These are phyloP conservation scores for Volvox africanus DNA, from an alignment of 139 green algal genomes.

Conservation along the genomic window DNA sequence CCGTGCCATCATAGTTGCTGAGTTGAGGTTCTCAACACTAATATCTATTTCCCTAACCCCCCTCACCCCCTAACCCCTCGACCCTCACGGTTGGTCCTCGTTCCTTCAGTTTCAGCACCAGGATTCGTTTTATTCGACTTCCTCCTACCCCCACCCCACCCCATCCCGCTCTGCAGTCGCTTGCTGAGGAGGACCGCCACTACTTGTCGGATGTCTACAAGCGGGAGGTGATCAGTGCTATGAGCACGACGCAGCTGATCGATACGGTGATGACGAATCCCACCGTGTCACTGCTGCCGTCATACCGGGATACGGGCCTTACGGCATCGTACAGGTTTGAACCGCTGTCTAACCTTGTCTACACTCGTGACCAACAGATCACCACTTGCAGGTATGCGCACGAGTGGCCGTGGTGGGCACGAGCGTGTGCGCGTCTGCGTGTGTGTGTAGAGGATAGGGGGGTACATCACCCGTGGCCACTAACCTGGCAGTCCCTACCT, in stretches of 20 bases:
- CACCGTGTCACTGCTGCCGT: slow-evolving; percentile 78
- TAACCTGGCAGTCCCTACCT: no score
- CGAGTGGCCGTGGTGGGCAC: no score
- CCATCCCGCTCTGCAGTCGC: slow-evolving; percentile 42
- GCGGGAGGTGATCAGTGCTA: slow-evolving; percentile 79
- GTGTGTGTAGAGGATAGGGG: no score
- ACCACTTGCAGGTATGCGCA: slow-evolving; percentile 78
- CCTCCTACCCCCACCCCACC: not conserved
- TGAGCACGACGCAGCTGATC: slow-evolving; percentile 91
- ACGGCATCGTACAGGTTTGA: slow-evolving; percentile 91
- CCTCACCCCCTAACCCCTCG: not conserved
- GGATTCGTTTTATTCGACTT: no score
- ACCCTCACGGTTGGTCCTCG: no score
- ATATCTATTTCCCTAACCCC: no score
- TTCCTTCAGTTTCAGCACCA: no score
- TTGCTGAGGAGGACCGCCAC: slow-evolving; percentile 77
- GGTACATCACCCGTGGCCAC: no score
- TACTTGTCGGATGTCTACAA: slow-evolving; percentile 93
- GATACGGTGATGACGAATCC: slow-evolving; percentile 94
- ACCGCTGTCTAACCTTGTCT: slow-evolving; percentile 95
- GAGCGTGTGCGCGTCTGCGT: no score
- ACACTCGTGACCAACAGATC: slow-evolving; percentile 96
- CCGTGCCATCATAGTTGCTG: no score
- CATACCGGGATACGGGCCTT: slow-evolving; percentile 86
- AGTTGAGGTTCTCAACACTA: no score